Percentiles rank a stretch among this genome's conserved stretches.
Conservation (phyloP, 2,329 filamentous ascomycete species). For the Epicoccum sorghinum region DNA sequence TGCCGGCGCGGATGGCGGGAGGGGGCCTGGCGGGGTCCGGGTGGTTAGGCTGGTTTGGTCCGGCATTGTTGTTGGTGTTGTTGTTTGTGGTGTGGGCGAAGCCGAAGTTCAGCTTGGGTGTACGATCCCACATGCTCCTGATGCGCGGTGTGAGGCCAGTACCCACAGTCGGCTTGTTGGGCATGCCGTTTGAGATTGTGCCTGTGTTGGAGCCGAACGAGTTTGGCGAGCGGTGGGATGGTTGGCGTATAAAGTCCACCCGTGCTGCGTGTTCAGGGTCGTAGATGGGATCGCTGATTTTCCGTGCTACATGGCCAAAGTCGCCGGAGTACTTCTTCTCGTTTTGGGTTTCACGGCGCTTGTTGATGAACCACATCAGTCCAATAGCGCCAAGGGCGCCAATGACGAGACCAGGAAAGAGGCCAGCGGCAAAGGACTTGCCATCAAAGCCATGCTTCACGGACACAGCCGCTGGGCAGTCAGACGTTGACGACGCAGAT, state of each 20-base stretch:
- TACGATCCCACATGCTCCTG: constrained; percentile 46
- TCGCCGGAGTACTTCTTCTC: constrained; percentile 46
- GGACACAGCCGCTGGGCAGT: constrained; percentile 25
- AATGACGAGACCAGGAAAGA: constrained; percentile 47
- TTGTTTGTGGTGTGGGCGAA: constrained; percentile 13
- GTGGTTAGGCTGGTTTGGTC: constrained; percentile 23
- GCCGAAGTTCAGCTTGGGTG: constrained; percentile 41
- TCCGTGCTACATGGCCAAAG: constrained; percentile 45
- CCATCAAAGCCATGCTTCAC: constrained; percentile 36
- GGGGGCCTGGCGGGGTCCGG: constrained; percentile 24
- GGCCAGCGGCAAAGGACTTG: constrained; percentile 47
- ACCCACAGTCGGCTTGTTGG: constrained; percentile 17
- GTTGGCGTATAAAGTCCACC: constrained; percentile 46
- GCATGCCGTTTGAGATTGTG: constrained; percentile 30
- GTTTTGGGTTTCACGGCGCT: constrained; percentile 36
- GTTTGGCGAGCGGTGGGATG: constrained; percentile 20
- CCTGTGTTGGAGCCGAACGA: constrained; percentile 36
- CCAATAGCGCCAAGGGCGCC: constrained; percentile 41
- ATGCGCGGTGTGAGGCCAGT: constrained; percentile 40
- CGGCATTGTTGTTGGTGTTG: neutral
- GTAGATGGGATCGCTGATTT: constrained; percentile 49
- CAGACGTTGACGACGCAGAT: constrained; percentile 40
- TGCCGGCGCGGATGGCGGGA: constrained; percentile 37
- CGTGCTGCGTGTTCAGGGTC: constrained; percentile 43
- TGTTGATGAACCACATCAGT: constrained; percentile 44